Evolutionary conservation across 768 basidiomycete species (phyloP), one percentile per base, ranked within the genome.

Genomic region (Lactifluus hygrophoroides): DNA sequence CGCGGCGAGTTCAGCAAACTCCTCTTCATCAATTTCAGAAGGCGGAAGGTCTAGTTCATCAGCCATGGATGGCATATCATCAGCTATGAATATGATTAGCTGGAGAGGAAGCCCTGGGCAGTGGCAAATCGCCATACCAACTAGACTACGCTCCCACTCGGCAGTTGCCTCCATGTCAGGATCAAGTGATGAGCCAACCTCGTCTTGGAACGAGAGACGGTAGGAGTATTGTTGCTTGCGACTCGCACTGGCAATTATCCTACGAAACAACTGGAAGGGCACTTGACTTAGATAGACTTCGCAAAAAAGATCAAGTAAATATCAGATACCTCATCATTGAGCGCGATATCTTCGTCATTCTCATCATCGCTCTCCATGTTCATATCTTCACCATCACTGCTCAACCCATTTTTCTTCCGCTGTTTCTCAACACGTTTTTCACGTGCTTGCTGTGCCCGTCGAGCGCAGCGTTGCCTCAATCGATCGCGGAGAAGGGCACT

Each of bases 101-200:
- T 25, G n/a, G 14, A 3, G 44, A 48, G 38, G 19, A 48, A 58
- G 21, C 30, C 32, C 16, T 30, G 19, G 35, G 55, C 35, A 16
- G 35, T 30, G 5, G 25, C 19, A 7, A 25, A 28, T 21, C 11
- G 21, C 3, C 70, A 56, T 56, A 76, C 84, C 76, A 63, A 65
- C 66, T 4, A 86, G 66, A 45, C 81, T 81, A 28, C 70, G 64
- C 67, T 87, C 86, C 86, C 85, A 88, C n/a, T 68, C 66, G 21
- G 64, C 71, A 4, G 79, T 68, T 56, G 88, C 85, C 34, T 89
- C 85, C 66, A 87, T 70, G 67, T 82, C 81, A 5, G 87, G 87
- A 66, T 89, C 87, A 57, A 87, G 80, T 1, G 87, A 88, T 16
- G 85, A 86, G 5, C 87, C 87, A 3, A 89, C 86, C 57, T 88